These are phyloP conservation scores for Malassezia psittaci DNA, from an alignment of 1,284 basidiomycete species.

Conservation along the genomic window DNA sequence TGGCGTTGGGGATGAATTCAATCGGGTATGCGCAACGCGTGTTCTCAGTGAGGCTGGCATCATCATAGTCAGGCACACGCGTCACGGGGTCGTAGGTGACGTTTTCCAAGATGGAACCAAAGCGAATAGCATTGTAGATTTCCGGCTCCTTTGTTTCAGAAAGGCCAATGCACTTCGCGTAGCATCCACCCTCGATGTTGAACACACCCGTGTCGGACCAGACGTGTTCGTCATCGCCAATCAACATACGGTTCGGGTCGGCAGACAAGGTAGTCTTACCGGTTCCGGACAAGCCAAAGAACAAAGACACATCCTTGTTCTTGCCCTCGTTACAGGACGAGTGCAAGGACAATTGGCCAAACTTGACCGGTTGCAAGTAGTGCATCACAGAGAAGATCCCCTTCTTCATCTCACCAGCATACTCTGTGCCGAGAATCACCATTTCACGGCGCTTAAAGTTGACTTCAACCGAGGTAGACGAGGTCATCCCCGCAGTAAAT, in stretches of 20 bases:
- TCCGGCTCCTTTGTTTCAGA: constrained; percentile 92
- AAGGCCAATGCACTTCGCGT: constrained; percentile 96
- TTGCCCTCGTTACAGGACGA: constrained; percentile 97
- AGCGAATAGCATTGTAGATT: constrained; percentile 89
- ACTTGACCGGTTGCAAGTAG: constrained; percentile 97
- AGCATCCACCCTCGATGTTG: constrained; percentile 99
- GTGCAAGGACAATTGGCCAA: constrained; percentile 93
- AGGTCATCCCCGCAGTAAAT: constrained; percentile 99
- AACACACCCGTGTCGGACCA: constrained; percentile 65
- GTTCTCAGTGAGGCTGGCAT: constrained; percentile 94
- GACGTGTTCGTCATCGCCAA: constrained; percentile 48
- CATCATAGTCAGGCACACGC: constrained; percentile 87
- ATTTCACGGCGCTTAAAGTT: constrained; percentile 99
- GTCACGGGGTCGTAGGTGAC: constrained; percentile 89
- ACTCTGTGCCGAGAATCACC: constrained; percentile 99
- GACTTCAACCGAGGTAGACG: constrained; percentile 95
- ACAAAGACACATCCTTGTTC: constrained; percentile 85
- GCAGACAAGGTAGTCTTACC: constrained; percentile 64
- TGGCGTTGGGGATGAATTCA: constrained; percentile 78
- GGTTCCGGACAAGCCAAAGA: constrained; percentile 97
- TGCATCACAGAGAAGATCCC: constrained; percentile 99
- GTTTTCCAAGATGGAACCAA: constrained; percentile 95
- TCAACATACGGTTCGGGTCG: constrained; percentile 39
- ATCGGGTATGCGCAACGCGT: constrained; percentile 65
- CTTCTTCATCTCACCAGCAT: constrained; percentile 99